A percentile compares a stretch with the other conserved stretches of the same genome.
These are phyloP conservation scores for Irpex sp. DNA, from an alignment of 1,284 basidiomycete genomes.

Conservation along the genomic window DNA sequence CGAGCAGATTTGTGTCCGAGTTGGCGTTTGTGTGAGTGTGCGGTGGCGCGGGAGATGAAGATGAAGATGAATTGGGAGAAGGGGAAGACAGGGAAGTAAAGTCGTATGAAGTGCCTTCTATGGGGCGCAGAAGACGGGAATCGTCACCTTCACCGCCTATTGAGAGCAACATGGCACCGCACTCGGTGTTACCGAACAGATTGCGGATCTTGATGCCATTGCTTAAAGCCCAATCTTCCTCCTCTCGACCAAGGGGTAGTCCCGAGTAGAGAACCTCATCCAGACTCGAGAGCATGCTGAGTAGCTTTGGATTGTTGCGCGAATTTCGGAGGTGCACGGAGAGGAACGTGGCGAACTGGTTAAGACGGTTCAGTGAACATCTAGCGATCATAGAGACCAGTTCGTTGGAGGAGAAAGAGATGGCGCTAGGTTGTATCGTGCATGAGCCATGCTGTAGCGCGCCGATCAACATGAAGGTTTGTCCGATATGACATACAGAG, in stretches of 20 bases:
- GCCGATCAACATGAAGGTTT: constrained; percentile 53
- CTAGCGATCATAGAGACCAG: constrained; percentile 62
- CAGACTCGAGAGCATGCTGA: constrained; percentile 48
- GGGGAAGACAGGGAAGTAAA: constrained; percentile 46
- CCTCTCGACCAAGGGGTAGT: constrained; percentile 56
- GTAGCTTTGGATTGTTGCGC: constrained; percentile 53
- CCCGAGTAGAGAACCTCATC: constrained; percentile 64
- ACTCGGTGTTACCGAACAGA: constrained; percentile 71
- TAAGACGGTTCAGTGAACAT: constrained; percentile 64
- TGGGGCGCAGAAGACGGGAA: constrained; percentile 38
- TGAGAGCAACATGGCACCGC: constrained; percentile 62
- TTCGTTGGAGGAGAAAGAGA: constrained; percentile 61
- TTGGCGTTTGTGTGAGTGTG: constrained; percentile 42
- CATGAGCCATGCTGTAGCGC: constrained; percentile 68
- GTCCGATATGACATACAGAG: constrained; percentile 29
- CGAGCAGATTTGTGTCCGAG: constrained; percentile 40
- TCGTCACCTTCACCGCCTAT: constrained; percentile 39
- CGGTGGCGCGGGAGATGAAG: constrained; percentile 25
- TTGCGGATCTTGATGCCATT: constrained; percentile 59
- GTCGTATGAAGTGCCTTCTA: constrained; percentile 51
- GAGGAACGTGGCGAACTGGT: constrained; percentile 67
- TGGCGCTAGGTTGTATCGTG: constrained; percentile 60
- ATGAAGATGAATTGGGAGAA: constrained; percentile 24
- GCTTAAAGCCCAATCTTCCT: constrained; percentile 59
- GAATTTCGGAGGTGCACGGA: constrained; percentile 56